phyloP scores from a whole-genome alignment of 805 yeast genomes.

The Diddensiella transvaalensis region DNA sequence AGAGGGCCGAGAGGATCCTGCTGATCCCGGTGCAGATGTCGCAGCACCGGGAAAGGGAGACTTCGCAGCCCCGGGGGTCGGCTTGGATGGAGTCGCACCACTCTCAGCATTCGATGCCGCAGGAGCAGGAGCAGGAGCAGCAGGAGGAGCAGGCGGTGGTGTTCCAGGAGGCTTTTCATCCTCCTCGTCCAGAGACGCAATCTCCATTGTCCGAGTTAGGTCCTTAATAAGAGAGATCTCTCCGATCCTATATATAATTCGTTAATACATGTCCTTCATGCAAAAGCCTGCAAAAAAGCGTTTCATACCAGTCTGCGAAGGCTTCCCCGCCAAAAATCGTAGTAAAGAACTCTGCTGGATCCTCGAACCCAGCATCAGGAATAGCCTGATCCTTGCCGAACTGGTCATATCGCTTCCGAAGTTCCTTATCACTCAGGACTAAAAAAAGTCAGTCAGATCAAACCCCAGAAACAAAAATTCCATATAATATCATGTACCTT shows the following conservation, averaged over 20 bases:
- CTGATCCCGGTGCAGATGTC: background rate
- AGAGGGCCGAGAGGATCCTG: conserved; percentile 1
- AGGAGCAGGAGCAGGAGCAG: conserved; percentile 4
- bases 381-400: conserved; percentile 75
- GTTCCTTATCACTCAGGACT: conserved; percentile 67
- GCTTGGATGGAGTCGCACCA: background rate
- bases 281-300: background rate
- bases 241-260: conserved; percentile 55
- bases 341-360: conserved; percentile 81
- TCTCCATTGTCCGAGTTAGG: conserved; percentile 57
- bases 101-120: conserved; percentile 7
- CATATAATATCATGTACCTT: conserved; percentile 24
- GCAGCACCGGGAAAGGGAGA: conserved; percentile 1
- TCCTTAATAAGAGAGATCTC: conserved; percentile 78
- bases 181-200: conserved; percentile 45
- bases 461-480: background rate
- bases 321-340: conserved; percentile 91
- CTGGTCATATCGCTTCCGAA: conserved; percentile 74
- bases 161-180: conserved; percentile 27
- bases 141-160: background rate
- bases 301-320: conserved; percentile 50
- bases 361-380: conserved; percentile 69
- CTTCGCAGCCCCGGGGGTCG: conserved; percentile 2
- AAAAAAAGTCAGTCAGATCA: conserved; percentile 33
- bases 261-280: background rate